Evolutionary conservation across 805 yeast species (phyloP).

Genomic region (Sugiyamaella americana): DNA sequence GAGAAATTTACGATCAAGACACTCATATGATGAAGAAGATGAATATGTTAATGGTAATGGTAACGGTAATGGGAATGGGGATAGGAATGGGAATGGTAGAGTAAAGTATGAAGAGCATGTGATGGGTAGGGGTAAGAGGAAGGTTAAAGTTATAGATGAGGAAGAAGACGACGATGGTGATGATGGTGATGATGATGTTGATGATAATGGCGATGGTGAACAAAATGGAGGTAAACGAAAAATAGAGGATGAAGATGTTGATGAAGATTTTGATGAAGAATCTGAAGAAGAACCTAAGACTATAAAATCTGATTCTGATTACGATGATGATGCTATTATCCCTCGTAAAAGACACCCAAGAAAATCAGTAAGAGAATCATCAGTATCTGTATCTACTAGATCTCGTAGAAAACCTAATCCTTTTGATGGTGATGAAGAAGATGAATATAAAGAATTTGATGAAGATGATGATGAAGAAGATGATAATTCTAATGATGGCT

Average conservation of each 20-base stretch:
- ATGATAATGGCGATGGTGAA: constrained; percentile 9
- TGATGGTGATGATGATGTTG: constrained; percentile 2
- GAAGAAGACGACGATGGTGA: constrained; percentile 3
- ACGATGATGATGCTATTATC: constrained; percentile 12
- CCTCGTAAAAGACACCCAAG: constrained; percentile 1
- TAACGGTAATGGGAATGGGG: neutral
- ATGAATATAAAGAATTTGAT: constrained; percentile 1
- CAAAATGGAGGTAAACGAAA: constrained; percentile 4
- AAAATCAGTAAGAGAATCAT: neutral
- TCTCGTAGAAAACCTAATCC: neutral
- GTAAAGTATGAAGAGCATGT: constrained; percentile 1
- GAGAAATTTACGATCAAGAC: constrained; percentile 5
- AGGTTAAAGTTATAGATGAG: neutral
- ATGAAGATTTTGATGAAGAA: constrained; percentile 9
- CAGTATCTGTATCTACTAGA: neutral
- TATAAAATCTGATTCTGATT: constrained; percentile 11
- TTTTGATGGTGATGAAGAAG: constrained; percentile 7
- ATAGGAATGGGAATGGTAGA: neutral
- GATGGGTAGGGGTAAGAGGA: constrained; percentile 6
- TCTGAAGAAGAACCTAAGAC: constrained; percentile 2
- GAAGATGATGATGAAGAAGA: constrained; percentile 8
- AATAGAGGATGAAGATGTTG: neutral
- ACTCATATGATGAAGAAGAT: neutral
- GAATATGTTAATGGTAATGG: neutral
- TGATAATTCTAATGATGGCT: neutral